Evolutionary conservation across 1,284 basidiomycete species (phyloP).

Genomic region (Mixia osmundae): DNA sequence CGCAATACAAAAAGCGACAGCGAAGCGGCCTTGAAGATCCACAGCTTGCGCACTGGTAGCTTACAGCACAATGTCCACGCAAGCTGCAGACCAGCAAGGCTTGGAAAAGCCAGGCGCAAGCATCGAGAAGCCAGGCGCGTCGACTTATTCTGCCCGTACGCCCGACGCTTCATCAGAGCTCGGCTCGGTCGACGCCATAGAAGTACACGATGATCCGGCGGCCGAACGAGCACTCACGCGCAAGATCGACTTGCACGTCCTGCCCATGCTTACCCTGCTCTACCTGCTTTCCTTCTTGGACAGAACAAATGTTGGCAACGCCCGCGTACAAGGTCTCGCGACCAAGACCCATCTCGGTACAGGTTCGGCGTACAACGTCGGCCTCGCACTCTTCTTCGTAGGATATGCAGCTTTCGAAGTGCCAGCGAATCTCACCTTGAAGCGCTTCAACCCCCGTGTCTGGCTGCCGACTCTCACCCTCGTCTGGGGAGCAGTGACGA

Average conservation of each 20-base stretch:
- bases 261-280: slow-evolving; percentile 2
- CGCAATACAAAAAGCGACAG: no score
- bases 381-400: slow-evolving; percentile 4
- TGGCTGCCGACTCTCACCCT: slow-evolving; percentile 38
- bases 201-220: neutral
- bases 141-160: neutral
- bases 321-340: slow-evolving; percentile 1
- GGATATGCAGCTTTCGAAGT: slow-evolving; percentile 1
- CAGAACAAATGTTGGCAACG: neutral
- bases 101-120: neutral
- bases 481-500: slow-evolving; percentile 35
- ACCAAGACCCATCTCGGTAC: slow-evolving; percentile 1
- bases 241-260: slow-evolving; percentile 2
- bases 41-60: no score
- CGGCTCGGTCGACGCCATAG: no score
- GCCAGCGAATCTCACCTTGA: slow-evolving; percentile 21
- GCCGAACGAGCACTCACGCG: slow-evolving; percentile 1
- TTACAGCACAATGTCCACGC: no score
- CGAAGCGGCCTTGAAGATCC: no score
- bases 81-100: neutral
- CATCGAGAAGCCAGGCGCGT: neutral
- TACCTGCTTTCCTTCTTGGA: neutral
- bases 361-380: slow-evolving; percentile 3
- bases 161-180: neutral
- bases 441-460: slow-evolving; percentile 33